phyloP scores from a whole-genome alignment of 345 rosid genomes.

The Brassica juncea region DNA sequence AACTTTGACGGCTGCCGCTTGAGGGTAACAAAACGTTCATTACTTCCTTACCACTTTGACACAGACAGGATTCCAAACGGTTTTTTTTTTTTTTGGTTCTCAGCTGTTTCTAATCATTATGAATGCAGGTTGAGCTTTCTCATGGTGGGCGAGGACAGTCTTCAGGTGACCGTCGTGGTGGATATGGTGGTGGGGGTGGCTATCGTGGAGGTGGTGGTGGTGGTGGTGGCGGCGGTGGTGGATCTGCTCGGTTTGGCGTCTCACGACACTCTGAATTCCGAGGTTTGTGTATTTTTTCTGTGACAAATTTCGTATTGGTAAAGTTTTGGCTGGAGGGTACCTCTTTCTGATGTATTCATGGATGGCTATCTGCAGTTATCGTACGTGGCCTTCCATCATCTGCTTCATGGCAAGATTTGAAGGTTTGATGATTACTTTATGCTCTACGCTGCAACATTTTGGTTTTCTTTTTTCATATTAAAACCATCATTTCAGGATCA shows the following conservation, averaged over 20 bases:
- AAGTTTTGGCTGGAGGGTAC: not conserved
- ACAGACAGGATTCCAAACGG: not conserved
- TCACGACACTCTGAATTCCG: slow-evolving; percentile 94
- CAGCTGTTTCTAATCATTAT: slow-evolving; percentile 16
- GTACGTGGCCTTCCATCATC: slow-evolving; percentile 91
- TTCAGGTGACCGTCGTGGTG: slow-evolving; percentile 74
- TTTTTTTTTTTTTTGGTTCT: not conserved
- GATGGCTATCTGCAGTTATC: slow-evolving; percentile 55
- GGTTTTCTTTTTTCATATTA: slow-evolving; percentile 16
- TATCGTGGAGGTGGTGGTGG: slow-evolving; percentile 12
- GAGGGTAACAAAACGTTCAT: slow-evolving; percentile 47
- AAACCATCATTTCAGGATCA: slow-evolving; percentile 65
- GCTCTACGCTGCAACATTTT: not conserved
- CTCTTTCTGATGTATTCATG: not conserved
- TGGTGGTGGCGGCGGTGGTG: slow-evolving; percentile 43
- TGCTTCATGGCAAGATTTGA: slow-evolving; percentile 98
- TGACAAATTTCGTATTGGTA: not conserved
- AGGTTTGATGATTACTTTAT: slow-evolving; percentile 48
- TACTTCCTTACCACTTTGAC: not conserved
- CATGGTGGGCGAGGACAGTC: slow-evolving; percentile 95
- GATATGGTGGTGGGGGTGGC: slow-evolving; percentile 45
- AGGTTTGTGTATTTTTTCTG: slow-evolving; percentile 49
- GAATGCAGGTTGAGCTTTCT: slow-evolving; percentile 89
- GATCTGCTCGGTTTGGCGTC: slow-evolving; percentile 55
- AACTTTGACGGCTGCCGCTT: slow-evolving; percentile 75